These are phyloP conservation scores for Carpinus fangiana DNA, from an alignment of 306 rosid species.

Conservation along the genomic window DNA sequence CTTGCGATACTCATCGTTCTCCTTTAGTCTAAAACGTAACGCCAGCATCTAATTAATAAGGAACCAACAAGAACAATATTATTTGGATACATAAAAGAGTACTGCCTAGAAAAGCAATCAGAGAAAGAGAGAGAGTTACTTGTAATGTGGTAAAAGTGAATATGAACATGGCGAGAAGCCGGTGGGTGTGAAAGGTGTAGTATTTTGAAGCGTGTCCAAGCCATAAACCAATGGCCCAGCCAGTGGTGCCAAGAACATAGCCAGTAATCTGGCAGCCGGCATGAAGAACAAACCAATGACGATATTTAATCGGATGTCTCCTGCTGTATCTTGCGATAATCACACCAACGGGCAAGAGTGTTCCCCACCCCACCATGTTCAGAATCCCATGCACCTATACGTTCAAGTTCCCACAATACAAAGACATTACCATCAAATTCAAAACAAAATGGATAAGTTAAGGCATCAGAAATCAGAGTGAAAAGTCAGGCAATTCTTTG, in stretches of 20 bases:
- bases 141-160: slow-evolving; percentile 68
- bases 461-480: too few species aligned
- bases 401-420: background rate
- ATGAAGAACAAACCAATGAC: slow-evolving; percentile 39
- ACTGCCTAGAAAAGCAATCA: too few species aligned
- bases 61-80: background rate
- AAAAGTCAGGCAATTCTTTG: too few species aligned
- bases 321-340: slow-evolving; percentile 63
- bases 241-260: slow-evolving; percentile 49
- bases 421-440: background rate
- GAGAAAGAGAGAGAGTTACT: slow-evolving; percentile 27
- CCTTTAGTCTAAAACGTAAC: slow-evolving; percentile 44
- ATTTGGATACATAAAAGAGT: background rate
- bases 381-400: slow-evolving; percentile 74
- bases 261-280: slow-evolving; percentile 49
- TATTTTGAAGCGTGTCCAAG: slow-evolving; percentile 63
- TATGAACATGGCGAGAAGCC: slow-evolving; percentile 50
- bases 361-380: slow-evolving; percentile 86
- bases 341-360: slow-evolving; percentile 63
- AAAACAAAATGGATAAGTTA: too few species aligned
- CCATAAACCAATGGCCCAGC: slow-evolving; percentile 70
- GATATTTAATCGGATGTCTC: slow-evolving; percentile 19
- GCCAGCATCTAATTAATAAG: slow-evolving; percentile 57
- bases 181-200: slow-evolving; percentile 57
- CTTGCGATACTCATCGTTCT: slow-evolving; percentile 50